Evolutionary conservation across 1,284 basidiomycete genomes (phyloP), one percentile per base, ranked within the genome.

Genomic region (Chalciporus sp.): DNA sequence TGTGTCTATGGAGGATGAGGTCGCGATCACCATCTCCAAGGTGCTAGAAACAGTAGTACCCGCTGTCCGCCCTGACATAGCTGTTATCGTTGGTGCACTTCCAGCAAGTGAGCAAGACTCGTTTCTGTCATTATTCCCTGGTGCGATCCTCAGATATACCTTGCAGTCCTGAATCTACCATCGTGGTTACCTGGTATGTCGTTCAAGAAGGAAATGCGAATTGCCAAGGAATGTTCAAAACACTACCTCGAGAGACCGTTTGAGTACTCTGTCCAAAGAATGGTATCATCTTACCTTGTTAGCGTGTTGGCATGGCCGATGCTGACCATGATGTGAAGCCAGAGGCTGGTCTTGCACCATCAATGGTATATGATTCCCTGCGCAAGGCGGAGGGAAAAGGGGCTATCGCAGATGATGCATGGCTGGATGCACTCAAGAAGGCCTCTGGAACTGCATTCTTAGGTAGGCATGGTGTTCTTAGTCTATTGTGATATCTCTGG

Each of bases 291-390:
- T 23, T 2, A 23, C 23, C 23, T 4, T 12, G 20, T 23, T 16
- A 23, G 23, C 23, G 23, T 23, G 23, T 19, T 44, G 27, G 31
- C 6, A 12, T 1, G 8, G n/a, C n/a, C n/a, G n/a, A n/a, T n/a
- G 9, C 16, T n/a, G 7, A 37, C 35, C 23, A 23, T 23, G 23
- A 23, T 23, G 23, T 37, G 35, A 37, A 17, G 6, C 10, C 17
- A 8, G 1, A 23, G 23, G 23, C 23, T 23, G 23, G 23, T 23
- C 23, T 17, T 9, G 23, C 12, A 17, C 58, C 58, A 26, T 53
- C 55, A 1, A 65, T 69, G 64, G 43, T 69, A 17, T 55, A 20
- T 23, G 64, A 65, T 52, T 58, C 67, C 14, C 33, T 69, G 3
- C 23, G 23, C 23, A 23, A 23, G 23, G 31, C 20, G 7, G 64